A percentile compares a stretch with the other conserved stretches of the same genome.
Evolutionary conservation across 345 rosid species (phyloP).

Genomic region (Salix brachista): DNA sequence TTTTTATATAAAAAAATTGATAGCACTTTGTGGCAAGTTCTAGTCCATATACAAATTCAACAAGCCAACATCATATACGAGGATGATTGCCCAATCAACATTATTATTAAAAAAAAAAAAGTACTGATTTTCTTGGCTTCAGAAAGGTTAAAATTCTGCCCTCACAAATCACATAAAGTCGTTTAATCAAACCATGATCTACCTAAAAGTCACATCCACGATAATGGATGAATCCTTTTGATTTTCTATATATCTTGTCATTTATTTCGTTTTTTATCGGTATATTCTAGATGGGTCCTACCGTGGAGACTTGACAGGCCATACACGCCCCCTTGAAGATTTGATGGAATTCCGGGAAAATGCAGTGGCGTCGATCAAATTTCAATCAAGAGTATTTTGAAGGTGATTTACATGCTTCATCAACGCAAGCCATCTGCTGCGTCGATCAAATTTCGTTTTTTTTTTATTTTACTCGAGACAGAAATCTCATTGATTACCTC

Average conservation of each 20-base stretch:
- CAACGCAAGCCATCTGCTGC: background rate
- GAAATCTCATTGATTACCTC: background rate
- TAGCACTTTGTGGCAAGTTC: too few species aligned
- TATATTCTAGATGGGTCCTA: background rate
- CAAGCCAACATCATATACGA: background rate
- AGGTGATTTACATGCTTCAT: background rate
- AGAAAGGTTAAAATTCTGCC: background rate
- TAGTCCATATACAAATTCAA: background rate
- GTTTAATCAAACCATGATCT: background rate
- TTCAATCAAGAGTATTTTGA: background rate
- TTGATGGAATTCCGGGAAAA: background rate
- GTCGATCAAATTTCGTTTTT: too few species aligned
- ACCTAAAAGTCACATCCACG: background rate
- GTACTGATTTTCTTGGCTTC: background rate
- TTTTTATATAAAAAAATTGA: too few species aligned
- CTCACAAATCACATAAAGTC: background rate
- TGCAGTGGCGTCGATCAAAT: background rate
- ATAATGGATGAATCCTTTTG: background rate
- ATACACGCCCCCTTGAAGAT: background rate
- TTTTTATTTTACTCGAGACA: too few species aligned
- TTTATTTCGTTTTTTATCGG: too few species aligned
- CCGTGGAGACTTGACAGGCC: background rate
- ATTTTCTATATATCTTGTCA: background rate
- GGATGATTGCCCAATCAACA: background rate
- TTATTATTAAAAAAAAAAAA: background rate